phyloP scores from a whole-genome alignment of 1,139 yeast genomes.

The Candida pseudoviswanathii region DNA sequence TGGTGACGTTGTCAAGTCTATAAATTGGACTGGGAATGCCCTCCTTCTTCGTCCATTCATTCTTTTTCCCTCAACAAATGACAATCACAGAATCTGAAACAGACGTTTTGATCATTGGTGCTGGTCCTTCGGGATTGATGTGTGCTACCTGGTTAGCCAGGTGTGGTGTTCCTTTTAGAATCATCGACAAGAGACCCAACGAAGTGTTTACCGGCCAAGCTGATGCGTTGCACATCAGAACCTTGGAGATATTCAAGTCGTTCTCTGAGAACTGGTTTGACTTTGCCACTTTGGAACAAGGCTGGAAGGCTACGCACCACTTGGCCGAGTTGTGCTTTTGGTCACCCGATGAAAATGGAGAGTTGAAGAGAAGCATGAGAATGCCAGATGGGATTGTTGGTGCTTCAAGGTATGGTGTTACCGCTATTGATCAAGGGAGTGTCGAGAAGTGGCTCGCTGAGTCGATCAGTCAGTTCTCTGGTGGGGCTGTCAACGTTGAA shows the following conservation, averaged over 20 bases:
- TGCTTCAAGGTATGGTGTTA: slow-evolving; percentile 31
- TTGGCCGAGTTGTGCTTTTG: slow-evolving; percentile 28
- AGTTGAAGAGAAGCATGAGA: slow-evolving; percentile 23
- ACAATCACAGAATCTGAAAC: slow-evolving; percentile 23
- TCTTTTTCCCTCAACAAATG: not conserved
- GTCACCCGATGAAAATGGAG: slow-evolving; percentile 23
- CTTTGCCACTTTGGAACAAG: slow-evolving; percentile 26
- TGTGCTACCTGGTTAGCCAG: slow-evolving; percentile 32
- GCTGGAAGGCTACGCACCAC: slow-evolving; percentile 30
- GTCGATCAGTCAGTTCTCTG: slow-evolving; percentile 27
- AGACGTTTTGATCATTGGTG: slow-evolving; percentile 39
- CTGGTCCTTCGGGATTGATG: slow-evolving; percentile 40
- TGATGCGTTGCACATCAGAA: slow-evolving; percentile 32
- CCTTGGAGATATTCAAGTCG: slow-evolving; percentile 32
- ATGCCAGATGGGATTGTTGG: slow-evolving; percentile 31
- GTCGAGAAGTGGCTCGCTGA: slow-evolving; percentile 31
- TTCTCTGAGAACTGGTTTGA: slow-evolving; percentile 23
- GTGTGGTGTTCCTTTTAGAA: slow-evolving; percentile 29
- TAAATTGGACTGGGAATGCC: no score
- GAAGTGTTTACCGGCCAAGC: slow-evolving; percentile 37
- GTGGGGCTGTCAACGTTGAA: slow-evolving; percentile 24
- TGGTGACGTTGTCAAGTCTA: no score
- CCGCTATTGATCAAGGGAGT: slow-evolving; percentile 34
- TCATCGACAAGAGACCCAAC: slow-evolving; percentile 32
- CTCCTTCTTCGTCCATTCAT: no score